phyloP scores from a whole-genome alignment of 2,329 filamentous ascomycete genomes.

The Colletotrichum tofieldiae region DNA sequence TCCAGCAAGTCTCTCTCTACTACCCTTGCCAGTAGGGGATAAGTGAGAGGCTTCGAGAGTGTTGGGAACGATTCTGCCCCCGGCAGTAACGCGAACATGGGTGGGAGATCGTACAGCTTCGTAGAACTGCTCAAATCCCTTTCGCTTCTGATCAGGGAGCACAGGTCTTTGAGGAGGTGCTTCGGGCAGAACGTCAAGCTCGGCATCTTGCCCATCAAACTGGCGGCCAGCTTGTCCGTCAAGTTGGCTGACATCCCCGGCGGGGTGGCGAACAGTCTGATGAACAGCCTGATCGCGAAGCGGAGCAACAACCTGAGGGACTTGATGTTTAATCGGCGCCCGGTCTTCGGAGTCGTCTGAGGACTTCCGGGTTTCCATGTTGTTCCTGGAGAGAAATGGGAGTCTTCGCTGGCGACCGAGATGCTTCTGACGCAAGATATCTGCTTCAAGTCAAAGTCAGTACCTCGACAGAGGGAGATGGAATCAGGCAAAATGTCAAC shows the following conservation, averaged over 20 bases:
- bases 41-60: constrained; percentile 62
- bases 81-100: constrained; percentile 77
- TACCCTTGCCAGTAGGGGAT: constrained; percentile 69
- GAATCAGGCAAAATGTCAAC: not conserved
- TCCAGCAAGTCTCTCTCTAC: constrained; percentile 56
- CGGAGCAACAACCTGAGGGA: not conserved
- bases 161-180: constrained; percentile 41
- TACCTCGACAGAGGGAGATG: not conserved
- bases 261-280: constrained; percentile 1
- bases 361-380: constrained; percentile 31
- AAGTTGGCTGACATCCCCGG: constrained; percentile 23
- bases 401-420: constrained; percentile 20
- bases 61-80: constrained; percentile 78
- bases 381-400: constrained; percentile 28
- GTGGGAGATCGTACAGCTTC: constrained; percentile 78
- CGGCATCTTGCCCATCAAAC: constrained; percentile 59
- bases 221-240: constrained; percentile 47
- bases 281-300: constrained; percentile 2
- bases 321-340: not conserved
- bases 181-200: constrained; percentile 43
- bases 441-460: constrained; percentile 28
- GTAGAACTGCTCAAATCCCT: constrained; percentile 79
- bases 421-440: constrained; percentile 34
- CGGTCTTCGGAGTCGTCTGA: constrained; percentile 25
- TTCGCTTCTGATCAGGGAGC: constrained; percentile 67